These are phyloP conservation scores for Mycena albidolilacea DNA, from an alignment of 768 basidiomycete species.

Conservation along the genomic window DNA sequence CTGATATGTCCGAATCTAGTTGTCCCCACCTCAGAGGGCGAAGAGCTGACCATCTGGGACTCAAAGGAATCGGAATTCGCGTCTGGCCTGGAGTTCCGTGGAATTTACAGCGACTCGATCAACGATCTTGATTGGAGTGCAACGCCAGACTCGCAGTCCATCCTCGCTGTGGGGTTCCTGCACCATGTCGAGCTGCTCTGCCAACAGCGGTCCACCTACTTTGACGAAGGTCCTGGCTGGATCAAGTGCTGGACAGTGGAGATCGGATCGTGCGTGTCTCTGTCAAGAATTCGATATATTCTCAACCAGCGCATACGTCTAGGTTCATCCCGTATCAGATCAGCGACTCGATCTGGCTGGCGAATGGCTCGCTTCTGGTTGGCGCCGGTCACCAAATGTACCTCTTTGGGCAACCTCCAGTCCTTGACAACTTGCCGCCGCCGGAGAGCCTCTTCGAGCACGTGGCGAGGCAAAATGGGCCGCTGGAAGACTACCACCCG, in stretches of 20 bases:
- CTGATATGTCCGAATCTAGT: constrained; percentile 59
- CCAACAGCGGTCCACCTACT: constrained; percentile 94
- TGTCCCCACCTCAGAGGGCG: constrained; percentile 68
- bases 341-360: constrained; percentile 92
- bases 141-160: constrained; percentile 90
- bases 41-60: constrained; percentile 96
- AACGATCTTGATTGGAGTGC: constrained; percentile 95
- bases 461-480: constrained; percentile 88
- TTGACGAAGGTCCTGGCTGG: constrained; percentile 88
- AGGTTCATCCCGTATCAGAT: constrained; percentile 87
- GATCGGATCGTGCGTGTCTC: constrained; percentile 70
- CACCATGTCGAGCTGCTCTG: constrained; percentile 89
- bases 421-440: constrained; percentile 25
- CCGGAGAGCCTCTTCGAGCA: constrained; percentile 80
- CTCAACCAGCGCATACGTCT: not conserved
- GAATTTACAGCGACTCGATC: constrained; percentile 74
- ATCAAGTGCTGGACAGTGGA: constrained; percentile 78
- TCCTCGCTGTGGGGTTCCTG: constrained; percentile 90
- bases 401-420: constrained; percentile 72
- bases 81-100: constrained; percentile 86
- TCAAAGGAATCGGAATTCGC: constrained; percentile 95
- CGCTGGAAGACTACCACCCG: constrained; percentile 92
- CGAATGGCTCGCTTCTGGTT: constrained; percentile 85
- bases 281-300: not conserved
- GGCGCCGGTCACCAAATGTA: constrained; percentile 89